Evolutionary conservation across 2,329 filamentous ascomycete genomes (phyloP), one percentile per base, ranked within the genome.

Genomic region (Ambrosiella xylebori): DNA sequence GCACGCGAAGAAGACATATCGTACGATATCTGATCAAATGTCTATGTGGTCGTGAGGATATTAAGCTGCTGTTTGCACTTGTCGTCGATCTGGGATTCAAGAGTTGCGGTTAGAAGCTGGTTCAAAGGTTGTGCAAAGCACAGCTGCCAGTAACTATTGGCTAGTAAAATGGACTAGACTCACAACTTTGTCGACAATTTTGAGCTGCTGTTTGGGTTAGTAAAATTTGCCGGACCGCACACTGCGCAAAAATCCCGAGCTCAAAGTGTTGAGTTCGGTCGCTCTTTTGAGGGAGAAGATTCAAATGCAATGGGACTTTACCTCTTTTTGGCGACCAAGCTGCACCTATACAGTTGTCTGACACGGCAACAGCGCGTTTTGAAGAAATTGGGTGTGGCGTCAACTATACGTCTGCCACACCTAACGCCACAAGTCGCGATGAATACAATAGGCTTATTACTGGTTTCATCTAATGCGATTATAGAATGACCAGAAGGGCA

Each of bases 381-480:
- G 17, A 13, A 17, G 17, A 40, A 54, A 54, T 36, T 27, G 13
- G 13, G 5, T 38, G 54, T 49, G 54, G 54, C 54, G 41, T 45
- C 7, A 4, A 45, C 9, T 27, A 27, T 51, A 17, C 17, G 8
- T 51, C n/a, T 44, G 57, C n/a, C 38, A 45, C 53, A 55, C 9
- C 13, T 40, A 17, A 39, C 36, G 57, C n/a, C 38, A 45, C 53
- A 55, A 12, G 44, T 50, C 44, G 52, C 44, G 57, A 55, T 55
- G 44, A 40, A 55, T 51, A 27, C 39, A 37, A 54, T 15, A 6
- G 17, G 39, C 19, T 37, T 38, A n/a, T 27, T 36, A 37, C 54
- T 56, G 39, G 54, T 56, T 56, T 56, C 54, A 50, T 56, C 54
- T 56, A 47, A 56, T 47, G 54, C 19, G 35, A 49, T 50, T 12